Evolutionary conservation across 768 basidiomycete species (phyloP), one percentile per base, ranked within the genome.

Genomic region (Suillus variegatus): DNA sequence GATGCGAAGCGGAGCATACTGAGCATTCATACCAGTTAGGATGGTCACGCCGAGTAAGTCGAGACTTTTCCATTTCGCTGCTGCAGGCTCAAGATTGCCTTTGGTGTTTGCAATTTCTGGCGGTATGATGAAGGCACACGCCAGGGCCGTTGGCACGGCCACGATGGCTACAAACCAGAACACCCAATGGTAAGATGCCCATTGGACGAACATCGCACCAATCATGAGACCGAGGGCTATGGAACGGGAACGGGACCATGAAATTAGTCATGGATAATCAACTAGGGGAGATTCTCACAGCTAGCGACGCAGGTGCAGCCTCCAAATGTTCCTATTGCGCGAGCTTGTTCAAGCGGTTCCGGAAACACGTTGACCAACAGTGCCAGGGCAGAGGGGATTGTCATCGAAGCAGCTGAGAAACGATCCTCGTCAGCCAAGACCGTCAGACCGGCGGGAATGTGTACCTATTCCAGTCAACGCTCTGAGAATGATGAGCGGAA

Each of bases 321-420:
- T 61, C 82, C 83, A 65, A 85, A 82, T 0, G 82, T 66, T 9
- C 78, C 78, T 22, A 88, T 78, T 10, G 84, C 86, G 28, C 76
- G 77, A 52, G 84, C 79, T 67, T 87, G 85, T 52, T 80, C 77
- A 7, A 65, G 67, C 7, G 81, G 81, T 16, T 83, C 79, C 0
- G 84, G 82, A 72, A 82, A 87, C 68, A 84, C 74, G 52, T 80
- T 78, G 7, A 86, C 82, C 28, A 86, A 77, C 38, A 88, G 76
- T 47, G 80, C 74, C n/a, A 83, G 73, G 10, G 85, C 82, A 4
- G 84, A 82, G 3, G 85, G 85, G 46, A 86, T 79, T 10, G 82
- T 83, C 76, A 85, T 72, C 2, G 84, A 77, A 25, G 83, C 85
- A 12, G 78, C 82, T 78, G 76, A 66, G 62, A 36, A 65, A 7